A percentile compares a stretch with the other conserved stretches of the same genome.
Evolutionary conservation across 768 basidiomycete species (phyloP).

Genomic region (Pisolithus tinctorius): DNA sequence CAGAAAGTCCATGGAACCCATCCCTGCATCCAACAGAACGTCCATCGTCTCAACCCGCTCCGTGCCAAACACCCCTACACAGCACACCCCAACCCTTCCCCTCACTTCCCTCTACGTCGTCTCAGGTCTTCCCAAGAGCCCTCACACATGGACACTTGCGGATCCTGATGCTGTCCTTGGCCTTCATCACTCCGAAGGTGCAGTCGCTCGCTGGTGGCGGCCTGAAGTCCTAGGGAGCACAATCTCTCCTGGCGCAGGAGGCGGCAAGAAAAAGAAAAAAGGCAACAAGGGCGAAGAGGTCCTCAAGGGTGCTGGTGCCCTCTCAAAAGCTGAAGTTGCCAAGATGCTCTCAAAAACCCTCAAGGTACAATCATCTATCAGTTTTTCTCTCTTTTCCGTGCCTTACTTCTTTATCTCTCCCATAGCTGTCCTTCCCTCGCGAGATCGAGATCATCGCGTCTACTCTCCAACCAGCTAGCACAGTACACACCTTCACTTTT

Average conservation of each 20-base stretch:
- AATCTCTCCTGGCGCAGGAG: slow-evolving; percentile 77
- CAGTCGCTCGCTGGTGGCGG: slow-evolving; percentile 85
- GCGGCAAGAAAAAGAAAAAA: slow-evolving; percentile 66
- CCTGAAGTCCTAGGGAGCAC: slow-evolving; percentile 88
- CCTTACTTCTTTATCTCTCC: slow-evolving; percentile 1
- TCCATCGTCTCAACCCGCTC: slow-evolving; percentile 69
- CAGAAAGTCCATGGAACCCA: slow-evolving; percentile 77
- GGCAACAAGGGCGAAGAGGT: slow-evolving; percentile 56
- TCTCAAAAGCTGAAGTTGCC: slow-evolving; percentile 80
- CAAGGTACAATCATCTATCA: slow-evolving; percentile 46
- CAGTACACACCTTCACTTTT: slow-evolving; percentile 89
- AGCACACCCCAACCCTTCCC: slow-evolving; percentile 65
- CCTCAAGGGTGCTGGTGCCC: slow-evolving; percentile 70
- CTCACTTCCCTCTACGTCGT: slow-evolving; percentile 83
- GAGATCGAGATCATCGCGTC: slow-evolving; percentile 94
- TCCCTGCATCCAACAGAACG: slow-evolving; percentile 68
- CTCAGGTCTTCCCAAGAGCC: slow-evolving; percentile 83
- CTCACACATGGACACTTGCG: slow-evolving; percentile 84
- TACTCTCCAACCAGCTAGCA: slow-evolving; percentile 89
- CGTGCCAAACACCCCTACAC: slow-evolving; percentile 38
- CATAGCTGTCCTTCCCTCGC: slow-evolving; percentile 80
- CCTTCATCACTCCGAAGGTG: slow-evolving; percentile 76
- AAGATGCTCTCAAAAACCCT: slow-evolving; percentile 89
- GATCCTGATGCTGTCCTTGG: slow-evolving; percentile 80
- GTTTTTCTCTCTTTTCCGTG: background rate